These are phyloP conservation scores for Vigna mungo DNA, from an alignment of 306 rosid species.

Conservation along the genomic window DNA sequence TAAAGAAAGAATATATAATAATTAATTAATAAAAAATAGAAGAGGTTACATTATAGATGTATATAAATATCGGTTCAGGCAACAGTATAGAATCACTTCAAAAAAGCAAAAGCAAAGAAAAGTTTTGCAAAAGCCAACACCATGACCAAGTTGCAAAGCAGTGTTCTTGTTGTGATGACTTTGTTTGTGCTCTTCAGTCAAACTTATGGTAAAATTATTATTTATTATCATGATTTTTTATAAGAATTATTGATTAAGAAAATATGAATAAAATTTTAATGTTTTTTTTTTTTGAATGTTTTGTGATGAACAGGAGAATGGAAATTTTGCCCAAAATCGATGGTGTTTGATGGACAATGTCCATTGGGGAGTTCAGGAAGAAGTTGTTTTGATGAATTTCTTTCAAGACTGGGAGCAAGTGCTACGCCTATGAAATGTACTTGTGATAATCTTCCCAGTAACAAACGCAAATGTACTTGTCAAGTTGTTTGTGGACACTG, in stretches of 20 bases:
- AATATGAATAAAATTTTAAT: not conserved
- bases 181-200: slow-evolving; percentile 8
- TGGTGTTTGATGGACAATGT: not conserved
- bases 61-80: too few relatives aligned
- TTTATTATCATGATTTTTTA: not conserved
- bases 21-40: too few relatives aligned
- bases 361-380: not conserved
- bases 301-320: not conserved
- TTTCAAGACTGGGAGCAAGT: not conserved
- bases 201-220: not conserved
- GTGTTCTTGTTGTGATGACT: not conserved
- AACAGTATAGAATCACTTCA: too few relatives aligned
- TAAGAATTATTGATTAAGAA: not conserved
- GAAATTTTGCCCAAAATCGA: not conserved
- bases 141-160: too few relatives aligned
- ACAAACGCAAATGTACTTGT: not conserved
- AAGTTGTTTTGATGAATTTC: not conserved
- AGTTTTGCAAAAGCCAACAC: too few relatives aligned
- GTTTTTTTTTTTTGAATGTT: too few relatives aligned
- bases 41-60: too few relatives aligned
- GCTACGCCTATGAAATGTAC: not conserved
- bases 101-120: too few relatives aligned
- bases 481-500: not conserved
- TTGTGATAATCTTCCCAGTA: not conserved
- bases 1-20: too few relatives aligned